Evolutionary conservation across 78 protist genomes (phyloP).

Genomic region (Creolimax fragrantissima): DNA sequence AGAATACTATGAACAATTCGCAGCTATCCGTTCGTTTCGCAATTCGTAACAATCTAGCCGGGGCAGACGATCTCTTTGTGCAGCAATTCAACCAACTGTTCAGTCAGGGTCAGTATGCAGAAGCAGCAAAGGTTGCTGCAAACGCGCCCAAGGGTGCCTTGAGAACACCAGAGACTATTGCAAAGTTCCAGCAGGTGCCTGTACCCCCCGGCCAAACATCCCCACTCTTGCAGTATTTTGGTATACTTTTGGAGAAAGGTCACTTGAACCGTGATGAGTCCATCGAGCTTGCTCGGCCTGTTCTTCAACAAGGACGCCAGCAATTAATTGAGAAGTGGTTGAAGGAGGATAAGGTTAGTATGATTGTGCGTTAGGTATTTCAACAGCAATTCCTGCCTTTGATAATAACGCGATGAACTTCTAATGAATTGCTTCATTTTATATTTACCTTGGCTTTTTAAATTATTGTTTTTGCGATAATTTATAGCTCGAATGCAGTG

Average conservation of each 20-base stretch:
- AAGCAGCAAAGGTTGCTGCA: slow-evolving; percentile 89
- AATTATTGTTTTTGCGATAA: no score
- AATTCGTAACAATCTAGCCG: slow-evolving; percentile 75
- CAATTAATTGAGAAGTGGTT: slow-evolving; percentile 84
- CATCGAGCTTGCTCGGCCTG: slow-evolving; percentile 86
- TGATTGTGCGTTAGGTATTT: no score
- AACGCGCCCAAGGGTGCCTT: slow-evolving; percentile 78
- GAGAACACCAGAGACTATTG: slow-evolving; percentile 85
- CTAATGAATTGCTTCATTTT: no score
- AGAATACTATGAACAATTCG: slow-evolving; percentile 51
- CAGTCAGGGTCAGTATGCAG: slow-evolving; percentile 49
- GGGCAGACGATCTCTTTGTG: slow-evolving; percentile 84
- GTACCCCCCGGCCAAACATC: slow-evolving; percentile 59
- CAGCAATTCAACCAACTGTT: slow-evolving; percentile 74
- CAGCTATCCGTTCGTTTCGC: slow-evolving; percentile 86
- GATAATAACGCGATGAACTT: no score
- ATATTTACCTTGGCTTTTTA: no score
- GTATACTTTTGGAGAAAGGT: slow-evolving; percentile 79
- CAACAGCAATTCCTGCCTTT: no score
- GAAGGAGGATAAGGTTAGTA: slow-evolving; percentile 76
- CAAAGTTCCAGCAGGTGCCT: slow-evolving; percentile 71
- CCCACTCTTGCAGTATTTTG: slow-evolving; percentile 90
- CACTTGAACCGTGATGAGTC: slow-evolving; percentile 87
- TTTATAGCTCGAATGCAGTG: slow-evolving; percentile 80
- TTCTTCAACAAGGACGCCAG: slow-evolving; percentile 77